A percentile compares a stretch with the other conserved stretches of the same genome.
Conservation (phyloP, 2,329 filamentous ascomycete species). For the Clarireedia homoeocarpa region DNA sequence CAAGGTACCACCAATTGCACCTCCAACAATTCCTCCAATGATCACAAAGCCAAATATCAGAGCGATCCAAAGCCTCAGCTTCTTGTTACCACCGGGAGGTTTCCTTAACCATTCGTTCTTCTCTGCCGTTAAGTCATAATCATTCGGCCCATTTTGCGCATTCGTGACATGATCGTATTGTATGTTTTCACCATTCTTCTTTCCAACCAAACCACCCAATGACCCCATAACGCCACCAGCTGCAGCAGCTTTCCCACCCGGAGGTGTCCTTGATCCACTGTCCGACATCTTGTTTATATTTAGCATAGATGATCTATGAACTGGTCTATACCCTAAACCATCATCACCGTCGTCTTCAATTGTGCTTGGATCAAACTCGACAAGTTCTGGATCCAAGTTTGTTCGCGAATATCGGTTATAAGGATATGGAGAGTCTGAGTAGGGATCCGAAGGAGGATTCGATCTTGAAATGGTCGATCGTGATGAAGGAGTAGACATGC, state of each 20-base stretch:
- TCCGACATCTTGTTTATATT: constrained; percentile 24
- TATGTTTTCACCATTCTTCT: constrained; percentile 21
- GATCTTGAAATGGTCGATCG: constrained; percentile 21
- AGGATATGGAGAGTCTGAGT: constrained; percentile 20
- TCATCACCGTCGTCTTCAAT: constrained; percentile 88
- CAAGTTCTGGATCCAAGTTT: constrained; percentile 24
- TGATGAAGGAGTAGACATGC: constrained; percentile 23
- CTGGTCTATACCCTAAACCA: constrained; percentile 52
- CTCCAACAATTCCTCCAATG: constrained; percentile 63
- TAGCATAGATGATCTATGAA: constrained; percentile 46
- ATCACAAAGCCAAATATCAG: constrained; percentile 56
- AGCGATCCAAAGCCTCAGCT: constrained; percentile 62
- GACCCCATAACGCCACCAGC: constrained; percentile 32
- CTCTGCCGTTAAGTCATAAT: constrained; percentile 35
- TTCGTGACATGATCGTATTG: constrained; percentile 24
- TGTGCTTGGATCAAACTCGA: constrained; percentile 54
- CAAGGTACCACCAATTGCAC: constrained; percentile 54
- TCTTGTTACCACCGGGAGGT: constrained; percentile 55
- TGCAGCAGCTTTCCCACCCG: constrained; percentile 32
- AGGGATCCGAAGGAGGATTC: constrained; percentile 21
- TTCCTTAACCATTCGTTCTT: constrained; percentile 58
- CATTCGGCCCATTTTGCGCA: constrained; percentile 14
- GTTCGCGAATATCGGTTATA: constrained; percentile 24
- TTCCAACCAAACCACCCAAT: constrained; percentile 24
- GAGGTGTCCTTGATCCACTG: constrained; percentile 15